phyloP scores from a whole-genome alignment of 2,329 filamentous ascomycete species.

The Magnaporthales sp. region DNA sequence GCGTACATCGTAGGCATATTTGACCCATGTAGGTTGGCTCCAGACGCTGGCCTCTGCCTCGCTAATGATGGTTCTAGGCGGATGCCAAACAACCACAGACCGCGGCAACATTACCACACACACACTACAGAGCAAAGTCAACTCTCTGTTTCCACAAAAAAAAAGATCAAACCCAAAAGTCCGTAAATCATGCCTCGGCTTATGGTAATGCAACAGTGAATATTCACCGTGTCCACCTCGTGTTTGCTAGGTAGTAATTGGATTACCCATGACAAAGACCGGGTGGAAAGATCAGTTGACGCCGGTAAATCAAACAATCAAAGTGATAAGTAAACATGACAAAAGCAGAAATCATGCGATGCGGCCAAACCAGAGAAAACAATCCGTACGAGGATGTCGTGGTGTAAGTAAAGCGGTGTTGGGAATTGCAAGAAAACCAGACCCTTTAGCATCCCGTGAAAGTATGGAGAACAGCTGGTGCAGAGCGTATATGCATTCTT shows the following conservation, averaged over 20 bases:
- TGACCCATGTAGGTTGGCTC: background rate
- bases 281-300: background rate
- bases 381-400: background rate
- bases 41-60: background rate
- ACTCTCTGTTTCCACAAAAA: background rate
- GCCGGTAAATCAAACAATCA: background rate
- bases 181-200: background rate
- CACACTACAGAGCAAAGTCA: background rate
- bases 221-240: background rate
- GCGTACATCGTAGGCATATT: too few relatives aligned
- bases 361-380: background rate
- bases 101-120: background rate
- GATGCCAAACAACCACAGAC: background rate
- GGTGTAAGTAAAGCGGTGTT: background rate
- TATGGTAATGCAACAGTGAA: background rate
- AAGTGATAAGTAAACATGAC: background rate
- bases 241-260: background rate
- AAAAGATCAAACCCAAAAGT: background rate
- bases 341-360: background rate
- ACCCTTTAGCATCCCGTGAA: background rate
- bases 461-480: background rate
- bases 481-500: conserved; percentile 3
- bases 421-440: background rate
- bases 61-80: background rate
- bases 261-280: background rate